Base-by-base conservation (phyloP, 805 yeast species). In the Wickerhamomyces mucosus region DNA sequence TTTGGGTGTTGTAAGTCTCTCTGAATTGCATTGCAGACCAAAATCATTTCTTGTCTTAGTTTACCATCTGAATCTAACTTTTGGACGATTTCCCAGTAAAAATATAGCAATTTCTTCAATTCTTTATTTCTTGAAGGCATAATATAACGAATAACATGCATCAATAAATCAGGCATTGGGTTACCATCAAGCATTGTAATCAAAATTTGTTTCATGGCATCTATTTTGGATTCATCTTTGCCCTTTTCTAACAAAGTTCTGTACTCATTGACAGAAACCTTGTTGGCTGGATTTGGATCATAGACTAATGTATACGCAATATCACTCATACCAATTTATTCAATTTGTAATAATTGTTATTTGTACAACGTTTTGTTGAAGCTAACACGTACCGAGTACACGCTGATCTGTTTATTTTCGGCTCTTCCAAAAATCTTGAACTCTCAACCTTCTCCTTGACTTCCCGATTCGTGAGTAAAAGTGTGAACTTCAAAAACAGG, bases 1-100 rank as follows among this genome's bases (percentile, higher is more conserved):
- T 92, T 92, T 31, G 98, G 96, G 61, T 94, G 98, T 61, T 88
- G 96, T 47, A 92, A 71, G 56, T 92, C 99, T 58, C 86, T 88
- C 59, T 92, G 94, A 50, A 92, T 85, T 33, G 97, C 96, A 57
- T 94, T 94, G 65, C 97, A 92, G 31, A 89, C 97, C 42, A 92
- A 73, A 59, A 94, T 89, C 97, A 92, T 92, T 63, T 92, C 99
- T 57, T 89, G 97, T 61, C 84, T 84, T 68, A 94, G 72, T 56
- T 84, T 85, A 4, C 97, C 97, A 32, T 80, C 80, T 22, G 69
- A 65, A 46, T 85, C 94, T 43, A 80, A 65, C 60, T 94, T 94
- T 34, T 95, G 94, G 53, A 95, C 94, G 35, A 89, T 84, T 59
- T 92, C 99, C 97, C 97, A 92, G 65, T 92, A 92, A 50, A 85